phyloP scores from a whole-genome alignment of 2,329 filamentous ascomycete species.

The Talaromyces sp. region DNA sequence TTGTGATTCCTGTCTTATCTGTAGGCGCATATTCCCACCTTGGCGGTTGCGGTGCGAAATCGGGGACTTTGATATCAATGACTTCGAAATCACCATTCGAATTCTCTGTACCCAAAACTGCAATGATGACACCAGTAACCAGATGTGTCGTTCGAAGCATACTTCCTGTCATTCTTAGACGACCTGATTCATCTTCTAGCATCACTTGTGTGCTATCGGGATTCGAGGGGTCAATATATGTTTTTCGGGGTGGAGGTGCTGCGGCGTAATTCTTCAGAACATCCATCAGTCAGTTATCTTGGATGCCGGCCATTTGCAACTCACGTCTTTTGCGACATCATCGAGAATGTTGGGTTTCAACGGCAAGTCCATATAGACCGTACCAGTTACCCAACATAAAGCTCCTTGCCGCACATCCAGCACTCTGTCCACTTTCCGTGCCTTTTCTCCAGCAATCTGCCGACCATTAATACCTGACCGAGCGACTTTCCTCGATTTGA shows the following conservation, averaged over 20 bases:
- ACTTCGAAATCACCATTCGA: conserved; percentile 88
- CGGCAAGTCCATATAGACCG: conserved; percentile 95
- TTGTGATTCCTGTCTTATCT: conserved; percentile 28
- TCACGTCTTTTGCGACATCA: conserved; percentile 86
- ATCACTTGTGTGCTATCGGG: conserved; percentile 62
- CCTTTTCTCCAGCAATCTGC: conserved; percentile 70
- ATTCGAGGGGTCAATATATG: conserved; percentile 62
- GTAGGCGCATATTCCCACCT: conserved; percentile 67
- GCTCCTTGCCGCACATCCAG: conserved; percentile 94
- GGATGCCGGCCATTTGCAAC: conserved; percentile 24
- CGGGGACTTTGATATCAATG: conserved; percentile 82
- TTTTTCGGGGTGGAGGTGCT: conserved; percentile 70
- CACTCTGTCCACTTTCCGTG: conserved; percentile 77
- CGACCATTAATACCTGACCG: conserved; percentile 48
- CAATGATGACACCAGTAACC: conserved; percentile 89
- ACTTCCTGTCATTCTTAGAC: conserved; percentile 73
- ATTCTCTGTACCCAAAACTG: conserved; percentile 94
- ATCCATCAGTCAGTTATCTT: neutral
- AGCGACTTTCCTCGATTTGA: conserved; percentile 63
- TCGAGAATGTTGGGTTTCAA: conserved; percentile 95
- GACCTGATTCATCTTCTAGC: conserved; percentile 93
- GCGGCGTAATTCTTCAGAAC: conserved; percentile 74
- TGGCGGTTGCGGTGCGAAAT: conserved; percentile 75
- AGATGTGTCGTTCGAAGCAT: conserved; percentile 66
- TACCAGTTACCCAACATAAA: conserved; percentile 91